These are phyloP conservation scores for Rhodomyrtus psidioides DNA, from an alignment of 441 rosid genomes.

Conservation along the genomic window DNA sequence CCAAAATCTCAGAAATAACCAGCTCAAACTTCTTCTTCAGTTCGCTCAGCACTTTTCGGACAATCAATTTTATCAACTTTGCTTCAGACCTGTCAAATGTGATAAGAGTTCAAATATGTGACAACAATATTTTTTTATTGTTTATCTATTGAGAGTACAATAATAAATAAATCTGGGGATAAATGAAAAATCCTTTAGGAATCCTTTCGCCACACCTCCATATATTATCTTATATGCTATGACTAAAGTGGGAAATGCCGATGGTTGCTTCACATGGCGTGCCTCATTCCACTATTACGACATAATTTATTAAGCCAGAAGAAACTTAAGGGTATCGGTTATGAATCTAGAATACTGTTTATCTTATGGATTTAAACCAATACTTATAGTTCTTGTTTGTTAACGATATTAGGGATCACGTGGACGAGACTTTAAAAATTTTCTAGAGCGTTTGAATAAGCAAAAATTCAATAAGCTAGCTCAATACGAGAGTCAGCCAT, in stretches of 20 bases:
- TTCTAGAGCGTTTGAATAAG: not conserved
- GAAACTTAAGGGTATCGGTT: too few relatives aligned
- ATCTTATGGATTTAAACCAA: too few relatives aligned
- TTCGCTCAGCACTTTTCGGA: not conserved
- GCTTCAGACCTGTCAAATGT: not conserved
- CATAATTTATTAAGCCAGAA: too few relatives aligned
- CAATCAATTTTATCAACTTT: fast-evolving
- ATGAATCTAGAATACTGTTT: too few relatives aligned
- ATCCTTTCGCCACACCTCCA: too few relatives aligned
- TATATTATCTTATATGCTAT: too few relatives aligned
- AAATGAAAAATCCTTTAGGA: too few relatives aligned
- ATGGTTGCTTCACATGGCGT: not conserved
- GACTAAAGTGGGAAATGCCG: not conserved
- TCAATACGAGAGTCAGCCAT: not conserved
- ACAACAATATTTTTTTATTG: not conserved
- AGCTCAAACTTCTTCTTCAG: not conserved
- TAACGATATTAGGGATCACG: not conserved
- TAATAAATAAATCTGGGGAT: too few relatives aligned
- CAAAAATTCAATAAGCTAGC: not conserved
- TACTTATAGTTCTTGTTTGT: not conserved
- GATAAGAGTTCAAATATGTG: not conserved
- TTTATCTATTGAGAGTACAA: too few relatives aligned
- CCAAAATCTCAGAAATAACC: not conserved
- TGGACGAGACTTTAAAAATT: not conserved
- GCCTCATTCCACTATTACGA: too few relatives aligned